Percentiles rank a stretch among this genome's conserved stretches.
Evolutionary conservation across 2,329 filamentous ascomycete genomes (phyloP).

Genomic region (Calonectria ilicicola): DNA sequence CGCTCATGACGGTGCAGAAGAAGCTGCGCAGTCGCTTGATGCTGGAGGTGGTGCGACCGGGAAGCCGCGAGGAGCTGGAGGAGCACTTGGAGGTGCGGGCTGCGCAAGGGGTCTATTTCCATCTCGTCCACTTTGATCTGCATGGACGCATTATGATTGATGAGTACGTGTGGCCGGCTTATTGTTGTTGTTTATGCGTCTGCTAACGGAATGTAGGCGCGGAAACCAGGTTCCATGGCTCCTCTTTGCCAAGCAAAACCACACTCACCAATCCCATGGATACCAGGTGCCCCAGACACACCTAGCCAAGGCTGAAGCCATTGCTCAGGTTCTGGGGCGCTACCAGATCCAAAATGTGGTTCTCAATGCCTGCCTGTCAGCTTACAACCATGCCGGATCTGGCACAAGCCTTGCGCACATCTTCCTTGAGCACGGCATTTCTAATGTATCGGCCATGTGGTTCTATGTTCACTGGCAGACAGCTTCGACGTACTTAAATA

Average conservation of each 20-base stretch:
- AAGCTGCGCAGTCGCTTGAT: conserved; percentile 17
- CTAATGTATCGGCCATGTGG: conserved; percentile 21
- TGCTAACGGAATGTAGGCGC: background rate
- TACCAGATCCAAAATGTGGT: conserved; percentile 19
- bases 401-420: conserved; percentile 17
- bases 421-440: conserved; percentile 11
- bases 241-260: conserved; percentile 18
- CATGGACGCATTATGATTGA: conserved; percentile 13
- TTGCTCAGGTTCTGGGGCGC: conserved; percentile 9
- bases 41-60: conserved; percentile 23
- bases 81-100: conserved; percentile 14
- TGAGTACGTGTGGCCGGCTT: background rate
- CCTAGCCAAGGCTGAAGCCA: conserved; percentile 17
- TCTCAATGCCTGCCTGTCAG: conserved; percentile 23
- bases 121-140: conserved; percentile 21
- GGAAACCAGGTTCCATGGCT: conserved; percentile 20
- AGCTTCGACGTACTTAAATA: conserved; percentile 10
- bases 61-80: conserved; percentile 18
- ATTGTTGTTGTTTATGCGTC: background rate
- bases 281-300: conserved; percentile 20
- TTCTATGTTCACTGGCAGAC: conserved; percentile 24
- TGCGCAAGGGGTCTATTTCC: conserved; percentile 10
- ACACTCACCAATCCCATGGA: background rate
- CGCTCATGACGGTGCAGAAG: conserved; percentile 20
- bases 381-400: conserved; percentile 12